Conservation (phyloP, 768 basidiomycete species). For the Tephrocybe sp. region DNA sequence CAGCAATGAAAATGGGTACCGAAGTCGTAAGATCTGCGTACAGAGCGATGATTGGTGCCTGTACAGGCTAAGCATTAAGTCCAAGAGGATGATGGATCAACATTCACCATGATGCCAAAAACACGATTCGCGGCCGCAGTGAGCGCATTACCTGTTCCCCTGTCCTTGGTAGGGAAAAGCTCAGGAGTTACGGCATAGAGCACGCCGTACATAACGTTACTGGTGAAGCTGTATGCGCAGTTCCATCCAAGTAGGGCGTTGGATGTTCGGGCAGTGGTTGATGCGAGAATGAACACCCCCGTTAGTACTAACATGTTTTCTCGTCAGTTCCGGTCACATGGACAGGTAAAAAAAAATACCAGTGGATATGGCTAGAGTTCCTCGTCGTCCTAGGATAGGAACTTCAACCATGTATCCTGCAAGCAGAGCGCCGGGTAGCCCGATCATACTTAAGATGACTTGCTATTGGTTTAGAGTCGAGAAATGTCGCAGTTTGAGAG, state of each 20-base stretch:
- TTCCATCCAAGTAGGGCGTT: slow-evolving; percentile 76
- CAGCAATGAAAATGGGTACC: slow-evolving; percentile 72
- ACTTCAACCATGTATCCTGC: slow-evolving; percentile 71
- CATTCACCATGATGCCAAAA: slow-evolving; percentile 57
- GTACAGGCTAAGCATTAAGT: no score
- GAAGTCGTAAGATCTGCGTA: slow-evolving; percentile 63
- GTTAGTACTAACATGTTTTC: slow-evolving; percentile 55
- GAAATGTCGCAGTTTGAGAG: background rate
- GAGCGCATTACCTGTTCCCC: slow-evolving; percentile 71
- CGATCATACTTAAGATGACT: slow-evolving; percentile 65
- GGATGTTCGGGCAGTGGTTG: slow-evolving; percentile 70
- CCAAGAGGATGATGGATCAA: background rate
- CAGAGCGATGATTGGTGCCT: slow-evolving; percentile 73
- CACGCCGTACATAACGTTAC: slow-evolving; percentile 76
- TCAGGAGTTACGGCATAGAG: slow-evolving; percentile 70
- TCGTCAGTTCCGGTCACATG: slow-evolving; percentile 14
- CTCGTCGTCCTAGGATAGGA: slow-evolving; percentile 60
- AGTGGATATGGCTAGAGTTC: slow-evolving; percentile 63
- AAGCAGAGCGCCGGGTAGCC: slow-evolving; percentile 69
- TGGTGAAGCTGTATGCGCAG: slow-evolving; percentile 67
- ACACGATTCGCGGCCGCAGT: slow-evolving; percentile 60
- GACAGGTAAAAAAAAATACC: slow-evolving; percentile 36
- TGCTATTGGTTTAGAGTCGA: slow-evolving; percentile 29
- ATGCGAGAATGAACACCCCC: slow-evolving; percentile 70
- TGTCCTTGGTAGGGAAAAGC: slow-evolving; percentile 67